A percentile compares a stretch with the other conserved stretches of the same genome.
phyloP scores from a whole-genome alignment of 331 rosid genomes.

The Pyrus hybrid region DNA sequence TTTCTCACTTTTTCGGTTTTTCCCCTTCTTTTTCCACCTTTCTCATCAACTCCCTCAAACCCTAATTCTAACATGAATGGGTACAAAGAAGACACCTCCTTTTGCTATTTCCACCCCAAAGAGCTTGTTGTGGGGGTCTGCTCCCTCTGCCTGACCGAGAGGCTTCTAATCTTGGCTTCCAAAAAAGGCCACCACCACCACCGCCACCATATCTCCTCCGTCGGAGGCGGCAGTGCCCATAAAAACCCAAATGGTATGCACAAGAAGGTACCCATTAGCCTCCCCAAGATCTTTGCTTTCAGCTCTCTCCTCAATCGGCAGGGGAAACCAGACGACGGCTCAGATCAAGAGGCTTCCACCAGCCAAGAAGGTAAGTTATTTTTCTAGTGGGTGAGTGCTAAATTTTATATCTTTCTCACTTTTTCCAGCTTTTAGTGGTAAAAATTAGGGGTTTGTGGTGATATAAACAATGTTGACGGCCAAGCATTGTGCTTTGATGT shows the following conservation, averaged over 20 bases:
- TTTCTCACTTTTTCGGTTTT: background rate
- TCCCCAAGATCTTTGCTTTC: conserved; percentile 88
- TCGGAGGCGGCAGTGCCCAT: conserved; percentile 18
- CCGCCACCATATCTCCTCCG: conserved; percentile 10
- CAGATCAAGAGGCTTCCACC: conserved; percentile 48
- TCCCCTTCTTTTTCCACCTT: background rate
- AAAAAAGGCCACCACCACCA: conserved; percentile 32
- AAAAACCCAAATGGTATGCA: conserved; percentile 21
- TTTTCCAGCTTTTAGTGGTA: background rate
- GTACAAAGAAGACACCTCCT: conserved; percentile 43
- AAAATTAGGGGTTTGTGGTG: background rate
- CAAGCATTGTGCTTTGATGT: background rate
- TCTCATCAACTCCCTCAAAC: background rate
- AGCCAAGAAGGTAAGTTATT: conserved; percentile 71
- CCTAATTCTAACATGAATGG: conserved; percentile 38
- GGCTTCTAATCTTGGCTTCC: conserved; percentile 64
- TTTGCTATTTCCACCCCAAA: conserved; percentile 79
- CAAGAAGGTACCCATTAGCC: conserved; percentile 32
- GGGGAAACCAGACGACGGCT: conserved; percentile 34
- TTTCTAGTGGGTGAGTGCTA: background rate
- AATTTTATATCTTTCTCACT: background rate
- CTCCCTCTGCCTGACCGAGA: conserved; percentile 72
- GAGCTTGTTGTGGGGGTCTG: conserved; percentile 73
- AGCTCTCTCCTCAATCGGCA: conserved; percentile 63
- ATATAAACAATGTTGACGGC: background rate